Base-by-base conservation (phyloP, 805 yeast species). In the Barnettozyma siamensis region DNA sequence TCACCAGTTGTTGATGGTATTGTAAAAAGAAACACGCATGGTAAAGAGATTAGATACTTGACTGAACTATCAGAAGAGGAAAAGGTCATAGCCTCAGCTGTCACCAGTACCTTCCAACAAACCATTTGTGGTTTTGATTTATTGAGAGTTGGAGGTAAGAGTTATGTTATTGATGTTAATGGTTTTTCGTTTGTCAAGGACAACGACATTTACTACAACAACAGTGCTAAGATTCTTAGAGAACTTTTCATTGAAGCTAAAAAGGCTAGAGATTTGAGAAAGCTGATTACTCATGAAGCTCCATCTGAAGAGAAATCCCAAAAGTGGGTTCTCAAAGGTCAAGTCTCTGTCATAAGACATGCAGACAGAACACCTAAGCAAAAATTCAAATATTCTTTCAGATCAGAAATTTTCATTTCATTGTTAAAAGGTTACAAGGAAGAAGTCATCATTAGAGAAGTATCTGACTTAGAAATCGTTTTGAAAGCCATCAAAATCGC, bases 1-100 rank as follows among this genome's bases (percentile, higher is more conserved):
- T 88, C 96, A 0, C 99, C 99, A 1, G 99, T 93, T 3, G 99
- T 93, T n/a, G 99, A 93, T 65, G 99, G 99, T 35, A 86, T 93
- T 43, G 99, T 93, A 20, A 75, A 97, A 57, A 76, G 99, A 61
- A 93, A 93, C 59, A 89, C 98, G 1, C 95, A 89, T 55, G 99
- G 99, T 35, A 93, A 93, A 62, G 99, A 93, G 64, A 82, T 93
- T 35, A 74, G 99, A 48, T 93, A 84, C 57, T 74, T 93, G 28
- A 91, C 99, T 1, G 79, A 83, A 49, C 68, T 93, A 40, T 67
- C 85, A 2, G 76, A 72, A 5, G 83, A 77, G 37, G 99, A 93
- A 61, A 80, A 75, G 38, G 64, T 65, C 26, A 88, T 89, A 76
- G 99, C 99, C 2, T 65, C 72, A 28, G 78, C 74, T 45, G 89